Conservation (phyloP, 2,329 filamentous ascomycete genomes). For the Aspergillus brasiliensis region DNA sequence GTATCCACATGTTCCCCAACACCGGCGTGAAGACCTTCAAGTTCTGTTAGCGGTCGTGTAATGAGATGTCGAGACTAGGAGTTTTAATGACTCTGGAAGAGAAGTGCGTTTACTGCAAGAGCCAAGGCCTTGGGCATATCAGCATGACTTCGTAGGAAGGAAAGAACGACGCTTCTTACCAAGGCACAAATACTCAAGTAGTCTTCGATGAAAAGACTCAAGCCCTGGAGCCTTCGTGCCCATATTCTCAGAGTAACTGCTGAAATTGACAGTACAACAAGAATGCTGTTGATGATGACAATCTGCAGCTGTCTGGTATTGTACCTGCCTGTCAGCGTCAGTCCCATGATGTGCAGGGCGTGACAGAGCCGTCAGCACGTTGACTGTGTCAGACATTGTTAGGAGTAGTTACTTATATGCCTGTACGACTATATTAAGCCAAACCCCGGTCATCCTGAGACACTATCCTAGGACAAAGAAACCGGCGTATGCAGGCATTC, state of each 20-base stretch:
- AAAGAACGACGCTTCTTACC: neutral
- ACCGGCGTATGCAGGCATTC: neutral
- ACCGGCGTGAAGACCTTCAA: slow-evolving; percentile 1
- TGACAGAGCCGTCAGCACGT: neutral
- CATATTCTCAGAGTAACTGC: neutral
- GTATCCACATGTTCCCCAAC: slow-evolving; percentile 2
- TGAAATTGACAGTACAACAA: neutral
- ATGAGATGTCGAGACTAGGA: too few species aligned
- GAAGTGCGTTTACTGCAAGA: neutral
- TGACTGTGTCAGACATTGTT: too few species aligned
- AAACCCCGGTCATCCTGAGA: neutral
- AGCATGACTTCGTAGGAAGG: neutral
- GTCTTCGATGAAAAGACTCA: neutral
- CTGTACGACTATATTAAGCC: too few species aligned
- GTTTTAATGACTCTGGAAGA: neutral
- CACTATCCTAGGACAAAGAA: neutral
- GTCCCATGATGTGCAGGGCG: neutral
- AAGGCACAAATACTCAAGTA: neutral
- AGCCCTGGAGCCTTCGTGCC: neutral
- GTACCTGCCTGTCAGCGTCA: slow-evolving; percentile 1
- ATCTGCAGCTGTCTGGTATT: slow-evolving; percentile 1
- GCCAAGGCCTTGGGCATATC: neutral
- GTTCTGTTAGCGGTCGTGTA: neutral
- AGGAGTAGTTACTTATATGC: too few species aligned
- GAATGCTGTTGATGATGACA: neutral